These are phyloP conservation scores for Begonia fuchsioides DNA, from an alignment of 306 rosid species.

Conservation along the genomic window DNA sequence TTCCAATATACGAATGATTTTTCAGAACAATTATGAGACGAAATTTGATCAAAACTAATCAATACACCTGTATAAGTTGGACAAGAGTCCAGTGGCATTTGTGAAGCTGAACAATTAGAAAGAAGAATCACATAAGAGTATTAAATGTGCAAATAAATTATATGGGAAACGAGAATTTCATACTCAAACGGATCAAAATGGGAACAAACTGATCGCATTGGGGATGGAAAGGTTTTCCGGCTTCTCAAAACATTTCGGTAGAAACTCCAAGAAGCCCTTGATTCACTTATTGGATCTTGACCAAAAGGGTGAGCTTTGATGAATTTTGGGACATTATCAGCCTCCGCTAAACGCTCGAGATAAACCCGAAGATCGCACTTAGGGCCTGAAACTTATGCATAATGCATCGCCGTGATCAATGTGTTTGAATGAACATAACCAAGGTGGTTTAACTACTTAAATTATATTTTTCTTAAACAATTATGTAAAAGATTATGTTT, in stretches of 20 bases:
- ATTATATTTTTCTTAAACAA: background rate
- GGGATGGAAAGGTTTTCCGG: conserved; percentile 11
- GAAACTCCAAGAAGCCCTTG: conserved; percentile 44
- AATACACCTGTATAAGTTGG: too few relatives aligned
- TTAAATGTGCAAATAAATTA: background rate
- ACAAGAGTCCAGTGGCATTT: too few relatives aligned
- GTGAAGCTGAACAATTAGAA: too few relatives aligned
- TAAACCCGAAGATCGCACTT: conserved; percentile 47
- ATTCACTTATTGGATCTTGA: conserved; percentile 30
- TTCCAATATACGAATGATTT: too few relatives aligned
- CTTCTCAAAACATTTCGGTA: conserved; percentile 28
- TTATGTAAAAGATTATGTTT: background rate
- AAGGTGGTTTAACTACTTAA: conserved; percentile 1
- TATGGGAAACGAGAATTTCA: too few relatives aligned
- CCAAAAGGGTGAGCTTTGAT: conserved; percentile 49
- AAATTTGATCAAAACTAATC: too few relatives aligned
- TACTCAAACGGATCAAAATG: too few relatives aligned
- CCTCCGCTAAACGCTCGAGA: conserved; percentile 34
- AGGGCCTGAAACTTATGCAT: conserved; percentile 24
- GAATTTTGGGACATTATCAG: conserved; percentile 30
- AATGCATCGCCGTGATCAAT: too few relatives aligned
- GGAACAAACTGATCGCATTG: background rate
- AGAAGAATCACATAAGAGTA: too few relatives aligned
- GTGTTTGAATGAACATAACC: background rate
- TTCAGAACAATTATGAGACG: too few relatives aligned